Percentiles rank a stretch among this genome's conserved stretches.
Conservation (phyloP, 2,329 filamentous ascomycete genomes). For the Diaporthe capsici region DNA sequence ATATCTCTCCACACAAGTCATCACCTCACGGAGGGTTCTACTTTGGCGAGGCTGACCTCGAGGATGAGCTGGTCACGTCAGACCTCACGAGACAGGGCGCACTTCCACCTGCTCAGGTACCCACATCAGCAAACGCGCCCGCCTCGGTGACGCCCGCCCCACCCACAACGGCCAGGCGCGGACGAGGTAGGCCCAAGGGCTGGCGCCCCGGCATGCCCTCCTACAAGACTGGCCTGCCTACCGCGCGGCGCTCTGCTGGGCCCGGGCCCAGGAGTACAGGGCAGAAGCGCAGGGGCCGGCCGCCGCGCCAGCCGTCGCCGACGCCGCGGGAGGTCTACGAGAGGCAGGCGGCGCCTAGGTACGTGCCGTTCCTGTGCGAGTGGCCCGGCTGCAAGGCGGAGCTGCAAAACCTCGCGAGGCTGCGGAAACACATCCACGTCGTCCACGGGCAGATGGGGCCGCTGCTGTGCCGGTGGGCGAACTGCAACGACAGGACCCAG, state of each 20-base stretch:
- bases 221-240: conserved; percentile 27
- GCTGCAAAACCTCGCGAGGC: conserved; percentile 73
- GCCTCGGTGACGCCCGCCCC: conserved; percentile 12
- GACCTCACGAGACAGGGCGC: neutral
- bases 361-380: conserved; percentile 70
- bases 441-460: conserved; percentile 59
- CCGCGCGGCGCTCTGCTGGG: neutral
- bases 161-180: conserved; percentile 27
- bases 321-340: conserved; percentile 43
- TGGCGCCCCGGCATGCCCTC: conserved; percentile 42
- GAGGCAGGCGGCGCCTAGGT: conserved; percentile 54
- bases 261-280: conserved; percentile 23
- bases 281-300: conserved; percentile 48
- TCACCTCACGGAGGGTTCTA: neutral
- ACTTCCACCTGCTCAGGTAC: neutral
- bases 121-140: neutral
- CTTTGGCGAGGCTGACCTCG: conserved; percentile 23
- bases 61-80: conserved; percentile 23
- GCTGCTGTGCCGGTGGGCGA: conserved; percentile 56
- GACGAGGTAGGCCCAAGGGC: conserved; percentile 41
- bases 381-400: conserved; percentile 72
- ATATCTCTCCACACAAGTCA: conserved; percentile 25
- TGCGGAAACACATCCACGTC: conserved; percentile 66
- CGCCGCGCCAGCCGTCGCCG: conserved; percentile 39
- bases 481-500: conserved; percentile 51